A percentile compares a stretch with the other conserved stretches of the same genome.
Conservation (phyloP, 768 basidiomycete species). For the Lactarius hatsudake region DNA sequence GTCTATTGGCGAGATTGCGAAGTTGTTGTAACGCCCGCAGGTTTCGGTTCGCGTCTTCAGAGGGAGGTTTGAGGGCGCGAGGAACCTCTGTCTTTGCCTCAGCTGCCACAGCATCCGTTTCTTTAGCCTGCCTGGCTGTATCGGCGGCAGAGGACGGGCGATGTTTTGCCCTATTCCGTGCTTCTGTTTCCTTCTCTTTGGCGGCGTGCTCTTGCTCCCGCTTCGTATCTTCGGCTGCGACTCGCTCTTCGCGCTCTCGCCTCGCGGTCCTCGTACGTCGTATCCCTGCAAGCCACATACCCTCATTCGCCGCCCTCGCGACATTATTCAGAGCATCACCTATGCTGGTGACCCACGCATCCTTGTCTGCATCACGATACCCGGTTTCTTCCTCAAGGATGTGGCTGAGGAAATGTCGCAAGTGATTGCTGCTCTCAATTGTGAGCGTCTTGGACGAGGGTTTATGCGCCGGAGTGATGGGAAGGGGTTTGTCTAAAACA, state of each 20-base stretch:
- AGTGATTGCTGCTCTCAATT: constrained; percentile 17
- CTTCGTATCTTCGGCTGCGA: constrained; percentile 1
- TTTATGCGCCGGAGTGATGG: neutral
- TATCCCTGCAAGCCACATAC: constrained; percentile 21
- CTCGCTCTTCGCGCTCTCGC: constrained; percentile 5
- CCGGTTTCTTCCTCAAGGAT: constrained; percentile 21
- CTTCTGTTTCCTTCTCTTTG: constrained; percentile 17
- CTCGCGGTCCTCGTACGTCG: constrained; percentile 12
- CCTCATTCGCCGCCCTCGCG: constrained; percentile 10
- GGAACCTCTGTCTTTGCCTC: constrained; percentile 12
- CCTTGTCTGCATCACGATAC: constrained; percentile 16
- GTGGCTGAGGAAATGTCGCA: constrained; percentile 13
- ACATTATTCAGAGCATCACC: constrained; percentile 20
- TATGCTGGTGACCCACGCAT: constrained; percentile 15
- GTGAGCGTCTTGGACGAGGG: constrained; percentile 6
- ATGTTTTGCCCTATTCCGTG: constrained; percentile 8
- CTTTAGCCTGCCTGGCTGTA: constrained; percentile 11
- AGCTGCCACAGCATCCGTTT: neutral
- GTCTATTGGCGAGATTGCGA: constrained; percentile 32
- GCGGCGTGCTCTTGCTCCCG: constrained; percentile 19
- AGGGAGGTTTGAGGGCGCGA: constrained; percentile 5
- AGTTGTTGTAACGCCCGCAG: constrained; percentile 30
- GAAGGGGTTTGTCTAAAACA: constrained; percentile 4
- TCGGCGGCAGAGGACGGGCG: constrained; percentile 8
- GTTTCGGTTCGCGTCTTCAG: constrained; percentile 19